These are phyloP conservation scores for Fusarium verticillioides DNA, from an alignment of 2,329 filamentous ascomycete genomes.

Conservation along the genomic window DNA sequence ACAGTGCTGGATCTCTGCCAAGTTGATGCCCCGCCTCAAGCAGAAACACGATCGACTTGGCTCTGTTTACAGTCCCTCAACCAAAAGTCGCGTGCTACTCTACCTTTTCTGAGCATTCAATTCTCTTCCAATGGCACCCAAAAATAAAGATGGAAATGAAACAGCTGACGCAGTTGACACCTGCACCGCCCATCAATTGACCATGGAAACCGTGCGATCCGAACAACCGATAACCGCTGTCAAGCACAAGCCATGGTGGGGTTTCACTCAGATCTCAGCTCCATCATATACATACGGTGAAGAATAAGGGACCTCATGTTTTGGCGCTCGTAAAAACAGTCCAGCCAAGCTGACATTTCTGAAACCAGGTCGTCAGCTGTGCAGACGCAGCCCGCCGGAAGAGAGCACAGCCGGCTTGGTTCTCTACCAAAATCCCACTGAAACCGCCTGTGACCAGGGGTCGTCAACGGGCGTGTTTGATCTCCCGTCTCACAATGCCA, in stretches of 20 bases:
- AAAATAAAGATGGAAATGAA: not conserved
- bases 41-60: not conserved
- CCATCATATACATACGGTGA: not conserved
- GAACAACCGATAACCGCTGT: not conserved
- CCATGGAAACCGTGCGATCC: not conserved
- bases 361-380: constrained; percentile 12
- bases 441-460: constrained; percentile 10
- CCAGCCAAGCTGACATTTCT: not conserved
- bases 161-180: not conserved
- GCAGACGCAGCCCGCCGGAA: constrained; percentile 11
- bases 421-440: not conserved
- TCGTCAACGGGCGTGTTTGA: constrained; percentile 22
- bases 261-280: not conserved
- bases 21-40: not conserved
- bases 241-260: not conserved
- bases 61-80: not conserved
- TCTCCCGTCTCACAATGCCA: constrained; percentile 41
- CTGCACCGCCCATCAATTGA: not conserved
- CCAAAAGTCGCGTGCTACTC: not conserved
- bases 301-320: not conserved
- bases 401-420: constrained; percentile 22
- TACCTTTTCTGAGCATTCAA: not conserved
- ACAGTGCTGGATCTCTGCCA: not conserved
- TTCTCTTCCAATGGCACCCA: not conserved
- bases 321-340: not conserved